phyloP scores from a whole-genome alignment of 164 flowering plant species.

The Macadamia tetraphylla region DNA sequence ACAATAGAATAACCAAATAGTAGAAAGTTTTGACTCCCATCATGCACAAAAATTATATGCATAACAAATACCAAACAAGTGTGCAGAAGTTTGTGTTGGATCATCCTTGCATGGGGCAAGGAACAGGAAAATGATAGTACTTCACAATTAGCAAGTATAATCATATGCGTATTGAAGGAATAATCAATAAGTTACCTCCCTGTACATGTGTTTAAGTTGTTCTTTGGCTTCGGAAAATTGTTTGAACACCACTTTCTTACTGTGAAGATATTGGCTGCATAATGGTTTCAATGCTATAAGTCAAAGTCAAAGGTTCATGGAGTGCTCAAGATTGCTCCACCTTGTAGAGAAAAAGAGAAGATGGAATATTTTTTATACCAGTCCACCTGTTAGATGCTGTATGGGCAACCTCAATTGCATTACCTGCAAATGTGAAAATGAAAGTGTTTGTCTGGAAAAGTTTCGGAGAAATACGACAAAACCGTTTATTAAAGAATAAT shows the following conservation, averaged over 20 bases:
- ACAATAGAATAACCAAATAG: no score
- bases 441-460: slow-evolving; percentile 3
- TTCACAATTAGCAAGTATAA: neutral
- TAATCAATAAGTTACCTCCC: slow-evolving; percentile 46
- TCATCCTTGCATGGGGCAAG: neutral
- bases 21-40: no score
- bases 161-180: neutral
- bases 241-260: slow-evolving; percentile 86
- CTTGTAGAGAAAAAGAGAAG: neutral
- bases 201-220: slow-evolving; percentile 84
- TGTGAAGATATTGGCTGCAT: slow-evolving; percentile 81
- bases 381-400: slow-evolving; percentile 97
- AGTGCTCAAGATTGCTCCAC: neutral
- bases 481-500: neutral
- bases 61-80: no score
- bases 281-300: slow-evolving; percentile 4
- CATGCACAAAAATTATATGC: no score
- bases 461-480: neutral
- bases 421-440: slow-evolving; percentile 40
- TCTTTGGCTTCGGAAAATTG: slow-evolving; percentile 92
- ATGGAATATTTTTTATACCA: slow-evolving; percentile 35
- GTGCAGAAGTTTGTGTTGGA: neutral
- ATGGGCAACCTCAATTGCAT: slow-evolving; percentile 69
- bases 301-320: neutral
- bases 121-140: neutral